Conservation (phyloP, 2,329 filamentous ascomycete genomes). For the Cryphonectria parasitica region DNA sequence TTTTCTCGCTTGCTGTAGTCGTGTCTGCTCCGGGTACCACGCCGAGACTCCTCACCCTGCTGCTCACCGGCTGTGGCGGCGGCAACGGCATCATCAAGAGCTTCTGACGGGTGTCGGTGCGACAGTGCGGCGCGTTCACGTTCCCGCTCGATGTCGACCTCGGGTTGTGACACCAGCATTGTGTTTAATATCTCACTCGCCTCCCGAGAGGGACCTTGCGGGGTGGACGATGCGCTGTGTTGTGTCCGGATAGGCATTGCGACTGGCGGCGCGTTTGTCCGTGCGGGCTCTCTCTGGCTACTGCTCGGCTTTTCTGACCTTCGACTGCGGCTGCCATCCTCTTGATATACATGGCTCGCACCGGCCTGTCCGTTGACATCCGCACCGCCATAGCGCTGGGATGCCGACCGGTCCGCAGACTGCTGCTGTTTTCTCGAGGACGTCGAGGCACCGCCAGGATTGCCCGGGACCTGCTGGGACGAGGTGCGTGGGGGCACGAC, state of each 20-base stretch:
- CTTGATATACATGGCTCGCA: constrained; percentile 35
- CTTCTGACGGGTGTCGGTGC: constrained; percentile 44
- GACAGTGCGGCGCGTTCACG: constrained; percentile 70
- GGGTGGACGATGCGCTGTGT: constrained; percentile 53
- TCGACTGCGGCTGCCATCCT: constrained; percentile 45
- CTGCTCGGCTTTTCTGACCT: constrained; percentile 44
- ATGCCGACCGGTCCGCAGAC: constrained; percentile 19
- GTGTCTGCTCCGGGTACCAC: constrained; percentile 60
- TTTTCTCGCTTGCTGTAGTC: constrained; percentile 68
- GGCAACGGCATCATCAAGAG: constrained; percentile 46
- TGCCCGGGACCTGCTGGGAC: constrained; percentile 55
- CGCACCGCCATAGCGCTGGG: constrained; percentile 33
- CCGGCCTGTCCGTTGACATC: constrained; percentile 42
- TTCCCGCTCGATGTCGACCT: constrained; percentile 73
- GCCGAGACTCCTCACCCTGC: constrained; percentile 48
- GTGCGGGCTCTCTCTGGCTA: constrained; percentile 44
- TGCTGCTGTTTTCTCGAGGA: constrained; percentile 46
- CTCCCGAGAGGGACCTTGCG: constrained; percentile 69
- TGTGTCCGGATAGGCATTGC: constrained; percentile 52
- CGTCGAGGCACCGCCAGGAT: constrained; percentile 40
- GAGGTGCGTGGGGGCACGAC: constrained; percentile 84
- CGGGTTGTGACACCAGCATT: constrained; percentile 75
- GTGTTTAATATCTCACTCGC: constrained; percentile 79
- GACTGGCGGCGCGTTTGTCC: constrained; percentile 37
- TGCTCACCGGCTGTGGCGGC: constrained; percentile 50